phyloP scores from a whole-genome alignment of 2,329 filamentous ascomycete species.

The Neurospora sp. region DNA sequence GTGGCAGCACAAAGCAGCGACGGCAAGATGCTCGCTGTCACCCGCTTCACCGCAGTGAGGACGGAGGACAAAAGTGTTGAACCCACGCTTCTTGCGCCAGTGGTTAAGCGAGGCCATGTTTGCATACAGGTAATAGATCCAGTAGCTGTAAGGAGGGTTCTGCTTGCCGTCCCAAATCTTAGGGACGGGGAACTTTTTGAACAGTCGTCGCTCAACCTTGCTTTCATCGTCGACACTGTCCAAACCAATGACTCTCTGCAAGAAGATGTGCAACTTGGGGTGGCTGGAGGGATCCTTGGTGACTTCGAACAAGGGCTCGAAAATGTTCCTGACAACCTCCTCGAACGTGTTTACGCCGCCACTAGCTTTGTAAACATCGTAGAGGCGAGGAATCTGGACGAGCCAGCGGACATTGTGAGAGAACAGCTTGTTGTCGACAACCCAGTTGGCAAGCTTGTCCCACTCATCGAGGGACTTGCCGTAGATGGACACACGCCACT shows the following conservation, averaged over 20 bases:
- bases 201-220: constrained; percentile 89
- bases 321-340: constrained; percentile 82
- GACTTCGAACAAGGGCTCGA: constrained; percentile 88
- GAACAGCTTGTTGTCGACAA: constrained; percentile 95
- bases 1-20: constrained; percentile 83
- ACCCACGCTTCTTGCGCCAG: constrained; percentile 82
- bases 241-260: constrained; percentile 92
- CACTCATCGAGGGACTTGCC: constrained; percentile 87
- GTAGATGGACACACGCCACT: constrained; percentile 98
- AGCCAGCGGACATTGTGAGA: constrained; percentile 97
- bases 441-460: constrained; percentile 96
- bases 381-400: constrained; percentile 87
- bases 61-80: constrained; percentile 88
- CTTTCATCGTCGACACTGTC: constrained; percentile 98
- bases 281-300: constrained; percentile 79
- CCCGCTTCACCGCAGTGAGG: constrained; percentile 96
- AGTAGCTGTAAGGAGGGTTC: constrained; percentile 97
- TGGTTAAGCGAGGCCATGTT: constrained; percentile 89
- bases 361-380: constrained; percentile 88
- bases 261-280: constrained; percentile 86
- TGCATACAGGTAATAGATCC: constrained; percentile 94
- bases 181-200: constrained; percentile 88
- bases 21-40: constrained; percentile 90
- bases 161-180: constrained; percentile 83
- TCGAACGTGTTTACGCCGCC: constrained; percentile 83